Percentiles rank a stretch among this genome's conserved stretches.
phyloP scores from a whole-genome alignment of 73 alveolate genomes.

The Blepharisma stoltei region DNA sequence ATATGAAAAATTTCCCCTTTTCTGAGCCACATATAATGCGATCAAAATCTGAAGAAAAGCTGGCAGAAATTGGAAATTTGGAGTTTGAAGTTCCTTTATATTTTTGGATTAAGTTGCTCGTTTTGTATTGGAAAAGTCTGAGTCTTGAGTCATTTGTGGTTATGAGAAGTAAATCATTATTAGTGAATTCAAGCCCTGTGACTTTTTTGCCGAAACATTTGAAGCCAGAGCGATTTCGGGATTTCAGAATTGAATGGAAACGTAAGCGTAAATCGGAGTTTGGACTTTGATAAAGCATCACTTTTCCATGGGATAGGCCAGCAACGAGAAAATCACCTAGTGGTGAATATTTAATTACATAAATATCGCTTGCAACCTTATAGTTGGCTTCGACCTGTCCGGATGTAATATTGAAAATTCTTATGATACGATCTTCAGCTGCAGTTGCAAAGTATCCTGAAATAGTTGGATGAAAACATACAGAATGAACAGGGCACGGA shows the following conservation, averaged over 20 bases:
- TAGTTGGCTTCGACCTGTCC: too few species aligned
- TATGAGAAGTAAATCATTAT: not conserved
- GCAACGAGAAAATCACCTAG: too few species aligned
- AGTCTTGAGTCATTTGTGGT: slow-evolving; percentile 17
- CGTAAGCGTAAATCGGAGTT: too few species aligned
- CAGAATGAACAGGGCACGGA: not conserved
- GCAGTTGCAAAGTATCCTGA: too few species aligned
- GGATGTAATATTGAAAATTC: too few species aligned
- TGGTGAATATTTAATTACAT: too few species aligned
- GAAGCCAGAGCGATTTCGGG: not conserved
- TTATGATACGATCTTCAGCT: too few species aligned
- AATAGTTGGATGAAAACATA: too few species aligned
- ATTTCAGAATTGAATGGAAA: not conserved
- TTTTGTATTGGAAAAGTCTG: not conserved
- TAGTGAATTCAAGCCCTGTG: not conserved
- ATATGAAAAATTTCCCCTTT: not conserved
- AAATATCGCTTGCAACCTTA: too few species aligned
- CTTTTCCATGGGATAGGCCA: too few species aligned
- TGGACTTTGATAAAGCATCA: too few species aligned
- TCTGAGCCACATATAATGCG: slow-evolving; percentile 12
- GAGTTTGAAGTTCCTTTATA: not conserved
- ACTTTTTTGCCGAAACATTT: slow-evolving; percentile 4
- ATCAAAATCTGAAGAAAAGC: not conserved
- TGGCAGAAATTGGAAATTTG: not conserved
- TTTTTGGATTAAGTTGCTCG: not conserved